These are phyloP conservation scores for Globisporangium echinulatum DNA, from an alignment of 352 stramenopile species.

Conservation along the genomic window DNA sequence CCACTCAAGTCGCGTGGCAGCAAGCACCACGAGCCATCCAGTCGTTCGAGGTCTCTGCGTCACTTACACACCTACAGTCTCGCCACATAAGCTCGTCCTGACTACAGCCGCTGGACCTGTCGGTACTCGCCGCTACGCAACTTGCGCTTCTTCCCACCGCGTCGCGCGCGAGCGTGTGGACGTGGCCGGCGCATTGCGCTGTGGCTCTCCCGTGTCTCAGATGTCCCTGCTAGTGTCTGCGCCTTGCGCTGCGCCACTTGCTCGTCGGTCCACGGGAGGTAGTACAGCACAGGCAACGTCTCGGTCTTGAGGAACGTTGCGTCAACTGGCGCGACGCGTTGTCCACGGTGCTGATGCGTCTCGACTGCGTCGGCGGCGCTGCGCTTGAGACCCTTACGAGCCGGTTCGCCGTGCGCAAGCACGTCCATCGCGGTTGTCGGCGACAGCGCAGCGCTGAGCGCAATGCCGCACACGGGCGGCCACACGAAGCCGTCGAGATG, in stretches of 20 bases:
- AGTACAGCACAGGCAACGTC: slow-evolving; percentile 77
- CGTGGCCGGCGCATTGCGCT: no score
- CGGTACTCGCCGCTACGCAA: not conserved
- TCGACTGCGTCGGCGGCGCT: slow-evolving; percentile 5
- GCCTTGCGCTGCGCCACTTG: slow-evolving; percentile 45
- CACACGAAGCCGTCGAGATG: slow-evolving; percentile 52
- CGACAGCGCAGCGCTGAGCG: slow-evolving; percentile 30
- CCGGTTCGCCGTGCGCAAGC: slow-evolving; percentile 20
- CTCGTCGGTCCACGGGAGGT: slow-evolving; percentile 67
- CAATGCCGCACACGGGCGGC: slow-evolving; percentile 51
- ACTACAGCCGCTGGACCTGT: not conserved
- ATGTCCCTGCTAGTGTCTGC: not conserved
- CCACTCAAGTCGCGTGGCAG: no score
- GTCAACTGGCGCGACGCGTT: slow-evolving; percentile 36
- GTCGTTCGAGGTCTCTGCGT: no score
- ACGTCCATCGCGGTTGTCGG: slow-evolving; percentile 46
- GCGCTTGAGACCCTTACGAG: slow-evolving; percentile 16
- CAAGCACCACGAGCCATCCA: no score
- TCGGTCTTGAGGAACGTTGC: slow-evolving; percentile 75
- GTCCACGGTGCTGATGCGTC: no score
- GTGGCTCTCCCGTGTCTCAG: not conserved
- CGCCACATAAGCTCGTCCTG: not conserved
- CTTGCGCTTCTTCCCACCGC: not conserved
- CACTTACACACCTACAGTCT: no score
- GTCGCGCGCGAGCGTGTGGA: not conserved